Conservation (phyloP, 306 rosid species). For the Fragaria vesca region DNA sequence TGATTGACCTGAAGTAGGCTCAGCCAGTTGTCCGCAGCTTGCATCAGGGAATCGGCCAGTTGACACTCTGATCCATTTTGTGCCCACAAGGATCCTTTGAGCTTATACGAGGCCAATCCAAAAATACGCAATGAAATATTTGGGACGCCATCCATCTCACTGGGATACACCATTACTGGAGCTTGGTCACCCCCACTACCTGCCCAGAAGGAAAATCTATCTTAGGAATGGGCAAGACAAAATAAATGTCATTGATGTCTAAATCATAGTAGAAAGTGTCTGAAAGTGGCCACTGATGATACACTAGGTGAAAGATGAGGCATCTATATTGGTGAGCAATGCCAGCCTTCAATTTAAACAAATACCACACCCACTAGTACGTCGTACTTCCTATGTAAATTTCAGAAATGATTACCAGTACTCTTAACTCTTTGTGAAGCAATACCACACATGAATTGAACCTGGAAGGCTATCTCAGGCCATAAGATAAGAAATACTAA, state of each 20-base stretch:
- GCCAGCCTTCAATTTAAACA: not conserved
- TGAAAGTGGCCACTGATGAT: not conserved
- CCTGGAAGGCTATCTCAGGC: not conserved
- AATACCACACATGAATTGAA: not conserved
- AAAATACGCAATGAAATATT: conserved; percentile 57
- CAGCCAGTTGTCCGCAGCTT: conserved; percentile 76
- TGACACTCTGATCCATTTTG: conserved; percentile 58
- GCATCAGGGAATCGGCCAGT: conserved; percentile 52
- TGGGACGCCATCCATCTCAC: conserved; percentile 50
- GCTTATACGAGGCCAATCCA: conserved; percentile 80
- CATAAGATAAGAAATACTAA: not conserved
- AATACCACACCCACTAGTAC: not conserved
- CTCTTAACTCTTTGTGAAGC: not conserved
- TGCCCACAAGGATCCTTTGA: conserved; percentile 70
- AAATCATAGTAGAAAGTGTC: not conserved
- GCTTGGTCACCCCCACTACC: conserved; percentile 48
- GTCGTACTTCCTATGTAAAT: not conserved
- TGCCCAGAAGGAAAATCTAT: conserved; percentile 21
- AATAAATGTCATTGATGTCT: conserved; percentile 2
- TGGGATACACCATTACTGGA: conserved; percentile 57
- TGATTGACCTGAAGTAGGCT: conserved; percentile 67
- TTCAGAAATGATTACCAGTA: not conserved
- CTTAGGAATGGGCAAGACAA: conserved; percentile 15
- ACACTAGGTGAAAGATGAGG: not conserved
- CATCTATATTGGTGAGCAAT: not conserved